phyloP scores from a whole-genome alignment of 106 monocot genomes.

The Amphibolis antarctica region DNA sequence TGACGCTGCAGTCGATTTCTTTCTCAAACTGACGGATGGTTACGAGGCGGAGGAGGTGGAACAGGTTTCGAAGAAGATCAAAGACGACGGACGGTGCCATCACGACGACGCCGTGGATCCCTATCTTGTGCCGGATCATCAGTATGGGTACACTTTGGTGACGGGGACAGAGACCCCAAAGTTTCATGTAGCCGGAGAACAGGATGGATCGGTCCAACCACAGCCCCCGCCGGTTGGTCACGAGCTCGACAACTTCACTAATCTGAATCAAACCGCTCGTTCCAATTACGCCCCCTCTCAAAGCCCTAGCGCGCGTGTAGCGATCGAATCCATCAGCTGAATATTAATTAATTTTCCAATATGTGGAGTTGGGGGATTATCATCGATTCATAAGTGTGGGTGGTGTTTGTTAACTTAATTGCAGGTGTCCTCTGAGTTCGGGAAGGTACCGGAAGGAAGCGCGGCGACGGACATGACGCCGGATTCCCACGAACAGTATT shows the following conservation, averaged over 20 bases:
- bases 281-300: too few relatives aligned
- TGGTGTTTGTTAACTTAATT: neutral
- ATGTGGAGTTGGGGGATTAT: constrained; percentile 15
- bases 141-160: constrained; percentile 7
- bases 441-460: constrained; percentile 11
- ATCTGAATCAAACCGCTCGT: too few relatives aligned
- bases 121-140: constrained; percentile 24
- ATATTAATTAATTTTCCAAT: neutral
- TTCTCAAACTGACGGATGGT: neutral
- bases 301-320: too few relatives aligned
- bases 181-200: constrained; percentile 2
- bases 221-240: neutral
- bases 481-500: constrained; percentile 1
- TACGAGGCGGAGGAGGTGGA: neutral
- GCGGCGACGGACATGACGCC: constrained; percentile 3
- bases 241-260: neutral
- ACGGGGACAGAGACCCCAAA: neutral
- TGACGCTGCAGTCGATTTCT: neutral
- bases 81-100: too few relatives aligned
- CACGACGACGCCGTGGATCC: constrained; percentile 13
- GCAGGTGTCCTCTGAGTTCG: constrained; percentile 17
- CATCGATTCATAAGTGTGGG: neutral
- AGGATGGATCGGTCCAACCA: neutral
- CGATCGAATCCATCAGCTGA: too few relatives aligned
- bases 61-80: constrained; percentile 4